Base-by-base conservation (phyloP, 202 grass and related monocot genomes). In the Schoenoplectus tabernaemontani region DNA sequence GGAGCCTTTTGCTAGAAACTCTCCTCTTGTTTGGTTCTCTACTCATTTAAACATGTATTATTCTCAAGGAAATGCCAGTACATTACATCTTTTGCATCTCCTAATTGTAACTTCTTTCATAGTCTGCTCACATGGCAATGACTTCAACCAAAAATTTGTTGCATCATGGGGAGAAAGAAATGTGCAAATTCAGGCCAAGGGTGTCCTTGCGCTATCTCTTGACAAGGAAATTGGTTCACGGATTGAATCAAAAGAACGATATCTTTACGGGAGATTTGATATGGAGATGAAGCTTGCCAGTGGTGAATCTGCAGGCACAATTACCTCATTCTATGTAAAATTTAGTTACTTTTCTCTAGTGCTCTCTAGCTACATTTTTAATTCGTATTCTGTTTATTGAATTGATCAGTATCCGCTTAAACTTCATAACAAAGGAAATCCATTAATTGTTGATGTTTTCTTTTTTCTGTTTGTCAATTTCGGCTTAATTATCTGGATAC, bases 241-340 rank as follows among this genome's bases (percentile, higher is more conserved):
- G 24, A 72, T 92, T 72, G 54, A 96, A 90, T 96, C 92, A 59
- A 96, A 83, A 84, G 39, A 81, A 0, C 71, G 78, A 1, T 96
- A 66, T 85, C 73, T 96, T 42, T 92, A 88, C 36, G 92, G 92
- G 9, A 70, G 61, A 46, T 87, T 96, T 85, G 89, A 96, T 36
- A 74, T 96, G 19, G 82, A 92, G 46, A 88, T 96, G 62, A 92
- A 83, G 85, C 89, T 96, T 65, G 81, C 82, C n/a, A 16, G 32
- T 44, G 89, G 89, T 42, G 87, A 91, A 69, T 91, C 92, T 61
- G 92, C 92, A 0, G 92, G 92, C 3, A 96, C 92, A 74, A 91
- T 96, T 59, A 96, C 89, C 47, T 84, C 92, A 51, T 96, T 96
- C 81, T 96, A 96, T 41, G 92, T 96, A 76, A 48, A 89, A 83